A percentile compares a stretch with the other conserved stretches of the same genome.
These are phyloP conservation scores for Suillus ampliporus DNA, from an alignment of 768 basidiomycete genomes.

Conservation along the genomic window DNA sequence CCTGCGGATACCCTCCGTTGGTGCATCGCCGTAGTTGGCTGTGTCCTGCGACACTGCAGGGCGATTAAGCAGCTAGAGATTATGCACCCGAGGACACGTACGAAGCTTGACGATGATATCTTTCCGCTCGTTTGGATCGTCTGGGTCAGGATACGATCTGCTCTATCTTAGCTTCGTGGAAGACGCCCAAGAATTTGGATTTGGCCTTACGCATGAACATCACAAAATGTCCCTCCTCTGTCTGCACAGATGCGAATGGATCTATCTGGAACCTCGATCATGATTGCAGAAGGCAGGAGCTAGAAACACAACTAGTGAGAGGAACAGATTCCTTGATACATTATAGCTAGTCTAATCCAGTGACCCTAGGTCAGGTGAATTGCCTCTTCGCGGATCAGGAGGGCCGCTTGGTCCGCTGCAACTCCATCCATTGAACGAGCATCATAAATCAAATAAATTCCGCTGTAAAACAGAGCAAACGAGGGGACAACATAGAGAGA, in stretches of 20 bases:
- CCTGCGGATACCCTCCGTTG: slow-evolving; percentile 91
- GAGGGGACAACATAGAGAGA: slow-evolving; percentile 37
- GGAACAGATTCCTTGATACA: neutral
- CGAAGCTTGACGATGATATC: slow-evolving; percentile 92
- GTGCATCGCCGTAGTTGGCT: slow-evolving; percentile 87
- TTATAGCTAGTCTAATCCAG: neutral
- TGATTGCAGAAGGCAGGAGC: neutral
- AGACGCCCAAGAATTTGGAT: neutral
- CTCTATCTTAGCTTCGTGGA: neutral
- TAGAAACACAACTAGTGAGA: neutral
- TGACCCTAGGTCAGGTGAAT: slow-evolving; percentile 3
- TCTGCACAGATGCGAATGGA: slow-evolving; percentile 89
- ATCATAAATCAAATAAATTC: slow-evolving; percentile 7
- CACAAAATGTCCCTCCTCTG: slow-evolving; percentile 92
- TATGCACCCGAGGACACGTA: slow-evolving; percentile 38
- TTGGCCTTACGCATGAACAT: slow-evolving; percentile 74
- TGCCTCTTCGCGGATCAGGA: neutral
- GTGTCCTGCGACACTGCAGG: slow-evolving; percentile 85
- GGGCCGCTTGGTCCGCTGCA: neutral
- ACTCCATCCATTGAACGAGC: neutral
- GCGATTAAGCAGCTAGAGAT: neutral
- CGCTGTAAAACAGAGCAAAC: slow-evolving; percentile 14
- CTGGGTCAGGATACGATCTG: slow-evolving; percentile 79
- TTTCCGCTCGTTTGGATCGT: slow-evolving; percentile 60
- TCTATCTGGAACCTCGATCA: slow-evolving; percentile 59